Base-by-base conservation (phyloP, 1,284 basidiomycete species). In the Moesziomyces aphidis region DNA sequence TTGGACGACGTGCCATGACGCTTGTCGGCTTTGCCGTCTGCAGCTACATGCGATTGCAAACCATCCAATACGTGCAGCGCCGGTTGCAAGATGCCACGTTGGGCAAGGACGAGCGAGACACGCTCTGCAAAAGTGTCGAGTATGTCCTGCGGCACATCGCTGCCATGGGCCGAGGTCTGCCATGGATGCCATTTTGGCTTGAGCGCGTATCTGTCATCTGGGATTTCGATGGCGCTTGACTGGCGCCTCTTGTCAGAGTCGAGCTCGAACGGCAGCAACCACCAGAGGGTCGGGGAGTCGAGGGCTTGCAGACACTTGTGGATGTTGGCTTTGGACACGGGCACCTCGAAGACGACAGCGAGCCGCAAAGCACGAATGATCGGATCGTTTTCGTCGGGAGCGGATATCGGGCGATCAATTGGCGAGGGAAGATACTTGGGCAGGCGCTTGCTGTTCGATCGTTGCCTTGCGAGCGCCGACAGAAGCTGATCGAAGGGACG, bases 401-500 rank as follows among this genome's bases (percentile, higher is more conserved):
- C 17, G 5, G 31, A 21, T 3, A 44, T 43, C 15, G 36, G 10
- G 5, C 31, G 21, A 24, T 70, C 72, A 45, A 70, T 22, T n/a
- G 72, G 72, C 26, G 72, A 74, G 13, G 72, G 62, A 6, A 74
- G 57, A 34, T 39, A 50, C 9, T 55, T 39, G 42, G 51, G 5
- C 31, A 23, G 19, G 13, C 23, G 46, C 10, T 10, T 28, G 19
- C 9, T 36, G 19, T 2, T 28, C 23, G 36, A 13, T 5, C 31
- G 31, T n/a, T 73, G 46, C n/a, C 49, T 65, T 24, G 65, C 61
- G 17, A 73, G 36, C 7, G 61, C 65, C 13, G 52, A 54, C 6
- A 73, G 50, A n/a, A 73, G 71, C 46, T 64, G 61, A 11, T 73
- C 71, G 26, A 73, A 73, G 48, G 71, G 71, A 10, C 71, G 54